phyloP scores from a whole-genome alignment of 2,329 filamentous ascomycete species.

The Epichloe gansuensis region DNA sequence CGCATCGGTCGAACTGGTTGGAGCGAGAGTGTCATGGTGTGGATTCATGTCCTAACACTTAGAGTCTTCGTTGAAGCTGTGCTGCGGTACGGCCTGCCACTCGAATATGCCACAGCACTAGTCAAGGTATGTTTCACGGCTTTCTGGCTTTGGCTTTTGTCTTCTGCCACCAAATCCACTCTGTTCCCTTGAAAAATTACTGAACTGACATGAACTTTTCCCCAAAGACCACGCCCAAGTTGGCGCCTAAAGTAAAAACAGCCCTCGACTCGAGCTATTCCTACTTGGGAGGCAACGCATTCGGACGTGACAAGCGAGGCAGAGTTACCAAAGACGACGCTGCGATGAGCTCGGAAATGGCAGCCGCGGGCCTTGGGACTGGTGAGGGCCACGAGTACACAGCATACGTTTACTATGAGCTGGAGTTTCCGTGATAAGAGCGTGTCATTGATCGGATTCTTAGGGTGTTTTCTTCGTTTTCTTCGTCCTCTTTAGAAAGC shows the following conservation, averaged over 20 bases:
- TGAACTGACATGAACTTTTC: not conserved
- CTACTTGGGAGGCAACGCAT: constrained; percentile 88
- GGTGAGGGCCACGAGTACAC: constrained; percentile 77
- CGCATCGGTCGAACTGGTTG: constrained; percentile 82
- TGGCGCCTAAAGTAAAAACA: constrained; percentile 65
- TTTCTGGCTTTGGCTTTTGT: not conserved
- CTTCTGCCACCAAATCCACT: not conserved
- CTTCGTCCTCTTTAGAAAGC: not conserved
- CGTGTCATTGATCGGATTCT: not conserved
- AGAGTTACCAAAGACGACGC: constrained; percentile 84
- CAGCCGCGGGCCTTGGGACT: constrained; percentile 54
- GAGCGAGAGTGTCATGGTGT: constrained; percentile 92
- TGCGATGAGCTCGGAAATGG: constrained; percentile 68
- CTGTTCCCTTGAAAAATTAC: not conserved
- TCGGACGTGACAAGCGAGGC: constrained; percentile 87
- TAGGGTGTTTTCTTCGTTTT: not conserved
- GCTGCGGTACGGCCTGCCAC: constrained; percentile 82
- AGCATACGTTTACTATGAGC: constrained; percentile 93
- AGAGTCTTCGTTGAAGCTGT: constrained; percentile 97
- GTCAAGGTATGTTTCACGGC: constrained; percentile 53
- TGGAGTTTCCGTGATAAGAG: constrained; percentile 51
- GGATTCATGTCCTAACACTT: constrained; percentile 83
- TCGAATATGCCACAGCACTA: constrained; percentile 78
- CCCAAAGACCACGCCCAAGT: constrained; percentile 66
- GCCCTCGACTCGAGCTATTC: constrained; percentile 75